phyloP scores from a whole-genome alignment of 176 grass and related monocot genomes.

The Aegilops bicornis region DNA sequence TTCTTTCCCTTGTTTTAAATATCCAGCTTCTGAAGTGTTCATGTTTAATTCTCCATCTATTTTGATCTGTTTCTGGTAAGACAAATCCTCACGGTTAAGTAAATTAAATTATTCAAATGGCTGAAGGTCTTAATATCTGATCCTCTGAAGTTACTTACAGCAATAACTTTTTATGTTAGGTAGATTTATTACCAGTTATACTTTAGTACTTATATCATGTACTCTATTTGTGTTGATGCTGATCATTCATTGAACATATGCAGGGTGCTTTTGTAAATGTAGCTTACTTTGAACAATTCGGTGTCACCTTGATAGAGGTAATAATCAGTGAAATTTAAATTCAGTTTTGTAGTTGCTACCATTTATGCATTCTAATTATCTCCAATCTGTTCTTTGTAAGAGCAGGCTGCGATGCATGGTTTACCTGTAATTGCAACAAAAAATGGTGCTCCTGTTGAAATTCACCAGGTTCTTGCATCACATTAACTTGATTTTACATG shows the following conservation, averaged over 20 bases:
- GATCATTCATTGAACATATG: constrained; percentile 23
- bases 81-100: neutral
- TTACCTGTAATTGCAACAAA: constrained; percentile 79
- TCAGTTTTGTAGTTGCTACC: neutral
- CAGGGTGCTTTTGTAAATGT: constrained; percentile 82
- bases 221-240: neutral
- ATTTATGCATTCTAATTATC: constrained; percentile 21
- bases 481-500: neutral
- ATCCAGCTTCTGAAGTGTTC: neutral
- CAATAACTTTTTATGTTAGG: neutral
- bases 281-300: constrained; percentile 72
- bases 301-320: constrained; percentile 81
- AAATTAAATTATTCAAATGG: neutral
- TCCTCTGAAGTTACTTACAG: neutral
- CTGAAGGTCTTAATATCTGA: neutral
- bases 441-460: constrained; percentile 79
- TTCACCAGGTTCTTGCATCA: constrained; percentile 47
- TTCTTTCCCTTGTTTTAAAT: neutral
- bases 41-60: neutral
- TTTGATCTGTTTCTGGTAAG: constrained; percentile 23
- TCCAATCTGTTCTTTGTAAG: neutral
- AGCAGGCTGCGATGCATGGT: constrained; percentile 70
- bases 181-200: neutral
- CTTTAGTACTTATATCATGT: constrained; percentile 1
- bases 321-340: constrained; percentile 14